Conservation (phyloP, 1,284 basidiomycete genomes). For the Blastosporella zonata region DNA sequence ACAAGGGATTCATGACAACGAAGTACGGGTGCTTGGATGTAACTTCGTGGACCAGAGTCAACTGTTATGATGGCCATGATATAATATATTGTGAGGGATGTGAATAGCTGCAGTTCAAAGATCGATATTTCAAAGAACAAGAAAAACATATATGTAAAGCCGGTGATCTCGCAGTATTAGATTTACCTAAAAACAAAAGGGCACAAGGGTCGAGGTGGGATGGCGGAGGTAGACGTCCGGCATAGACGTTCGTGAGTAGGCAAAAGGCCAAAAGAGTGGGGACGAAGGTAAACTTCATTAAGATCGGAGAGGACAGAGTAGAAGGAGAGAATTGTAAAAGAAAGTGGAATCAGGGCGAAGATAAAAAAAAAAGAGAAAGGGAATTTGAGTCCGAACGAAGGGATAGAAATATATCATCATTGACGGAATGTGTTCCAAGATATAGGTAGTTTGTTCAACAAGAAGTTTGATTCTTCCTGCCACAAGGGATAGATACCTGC, state of each 20-base stretch:
- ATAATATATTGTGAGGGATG: no score
- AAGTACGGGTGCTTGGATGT: no score
- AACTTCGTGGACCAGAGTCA: no score
- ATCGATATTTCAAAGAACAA: no score
- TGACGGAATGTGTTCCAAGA: neutral
- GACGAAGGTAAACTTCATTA: slow-evolving; percentile 16
- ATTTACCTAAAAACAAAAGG: no score
- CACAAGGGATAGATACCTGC: neutral
- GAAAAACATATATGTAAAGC: no score
- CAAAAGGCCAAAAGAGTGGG: slow-evolving; percentile 12
- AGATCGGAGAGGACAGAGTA: slow-evolving; percentile 8
- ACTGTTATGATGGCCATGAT: no score
- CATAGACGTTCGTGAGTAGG: slow-evolving; percentile 12
- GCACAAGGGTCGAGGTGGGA: slow-evolving; percentile 20
- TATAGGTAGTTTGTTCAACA: neutral
- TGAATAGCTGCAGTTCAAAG: no score
- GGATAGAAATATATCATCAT: neutral
- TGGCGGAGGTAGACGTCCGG: slow-evolving; percentile 9
- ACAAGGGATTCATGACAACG: no score
- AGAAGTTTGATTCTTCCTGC: slow-evolving; percentile 1
- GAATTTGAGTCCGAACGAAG: neutral
- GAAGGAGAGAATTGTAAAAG: slow-evolving; percentile 9
- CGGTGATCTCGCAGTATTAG: no score
- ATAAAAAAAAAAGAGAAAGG: slow-evolving; percentile 1
- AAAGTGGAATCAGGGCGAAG: neutral